Conservation (phyloP, 345 rosid species). For the Gossypium mustelinum region DNA sequence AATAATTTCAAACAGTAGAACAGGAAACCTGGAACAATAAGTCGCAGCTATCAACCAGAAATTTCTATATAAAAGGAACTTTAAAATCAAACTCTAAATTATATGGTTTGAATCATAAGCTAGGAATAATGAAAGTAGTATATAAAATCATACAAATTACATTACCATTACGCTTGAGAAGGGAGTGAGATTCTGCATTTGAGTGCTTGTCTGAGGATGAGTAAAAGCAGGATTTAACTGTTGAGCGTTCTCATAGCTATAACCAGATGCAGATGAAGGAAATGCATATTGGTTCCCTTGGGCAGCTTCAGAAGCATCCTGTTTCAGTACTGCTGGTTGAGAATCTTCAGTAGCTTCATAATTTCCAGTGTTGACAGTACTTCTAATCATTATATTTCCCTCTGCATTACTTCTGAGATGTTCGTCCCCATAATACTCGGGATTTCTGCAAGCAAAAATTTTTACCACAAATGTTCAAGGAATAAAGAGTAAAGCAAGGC, state of each 20-base stretch:
- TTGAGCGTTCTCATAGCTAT: slow-evolving; percentile 59
- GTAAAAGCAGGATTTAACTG: slow-evolving; percentile 55
- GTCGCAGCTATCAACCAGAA: neutral
- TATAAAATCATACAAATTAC: neutral
- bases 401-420: slow-evolving; percentile 53
- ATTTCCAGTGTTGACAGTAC: slow-evolving; percentile 40
- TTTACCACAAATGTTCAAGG: neutral
- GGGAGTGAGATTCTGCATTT: slow-evolving; percentile 59
- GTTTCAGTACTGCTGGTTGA: slow-evolving; percentile 55
- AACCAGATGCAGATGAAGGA: slow-evolving; percentile 60
- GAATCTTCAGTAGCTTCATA: slow-evolving; percentile 60
- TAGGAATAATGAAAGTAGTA: neutral
- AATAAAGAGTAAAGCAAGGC: neutral
- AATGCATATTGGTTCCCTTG: slow-evolving; percentile 69
- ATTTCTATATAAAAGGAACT: neutral
- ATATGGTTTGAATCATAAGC: neutral
- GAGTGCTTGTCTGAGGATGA: slow-evolving; percentile 55
- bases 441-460: slow-evolving; percentile 43
- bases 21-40: neutral
- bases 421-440: slow-evolving; percentile 70
- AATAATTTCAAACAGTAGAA: neutral
- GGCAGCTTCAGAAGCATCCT: slow-evolving; percentile 53
- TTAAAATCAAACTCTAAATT: neutral
- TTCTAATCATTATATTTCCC: slow-evolving; percentile 47
- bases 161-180: slow-evolving; percentile 83